Base-by-base conservation (phyloP, 148 eudicot species). In the Talinum fruticosum region DNA sequence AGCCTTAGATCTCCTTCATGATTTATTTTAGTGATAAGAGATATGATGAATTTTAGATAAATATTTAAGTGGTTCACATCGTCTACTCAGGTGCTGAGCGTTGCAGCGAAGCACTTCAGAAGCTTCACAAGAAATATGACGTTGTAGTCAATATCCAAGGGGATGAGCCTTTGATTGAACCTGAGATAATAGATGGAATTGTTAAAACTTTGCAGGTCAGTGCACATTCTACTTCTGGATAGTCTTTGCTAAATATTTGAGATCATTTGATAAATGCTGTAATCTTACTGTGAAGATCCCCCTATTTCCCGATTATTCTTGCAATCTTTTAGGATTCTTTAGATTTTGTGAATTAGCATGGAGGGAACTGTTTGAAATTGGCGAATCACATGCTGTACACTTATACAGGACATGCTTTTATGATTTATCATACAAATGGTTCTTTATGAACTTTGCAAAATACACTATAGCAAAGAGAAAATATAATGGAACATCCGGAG, bases 121-220 rank as follows among this genome's bases (percentile, higher is more conserved):
- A 91, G 82, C 99, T 96, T 79, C 82, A 80, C 51, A 89, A 93
- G 81, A 86, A 87, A 82, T 96, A 91, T 81, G 99, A 96, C 70
- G 80, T 96, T 82, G 99, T 96, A 28, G 98, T 96, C 75, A 96
- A 96, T 80, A 93, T 93, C 79, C 99, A 96, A 82, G 97, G 99
- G 30, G 99, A 96, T 83, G 98, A 96, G 78, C 98, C 99, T 74
- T 89, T 96, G 49, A 90, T 96, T 74, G 97, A 96, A 80, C 97
- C 97, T 51, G 97, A 93, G 83, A 87, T 96, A 69, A 90, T 96
- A 70, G 99, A 96, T 86, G 97, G 99, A 71, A 88, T 96, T 78
- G 99, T 96, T 66, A 90, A 90, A 87, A 97, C 99, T 36, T 83
- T 93, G 71, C 97, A 91, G 93, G 99, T 93, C 73, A 73, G 36